Evolutionary conservation across 805 yeast species (phyloP).

Genomic region (Saccharomycopsis malanga): DNA sequence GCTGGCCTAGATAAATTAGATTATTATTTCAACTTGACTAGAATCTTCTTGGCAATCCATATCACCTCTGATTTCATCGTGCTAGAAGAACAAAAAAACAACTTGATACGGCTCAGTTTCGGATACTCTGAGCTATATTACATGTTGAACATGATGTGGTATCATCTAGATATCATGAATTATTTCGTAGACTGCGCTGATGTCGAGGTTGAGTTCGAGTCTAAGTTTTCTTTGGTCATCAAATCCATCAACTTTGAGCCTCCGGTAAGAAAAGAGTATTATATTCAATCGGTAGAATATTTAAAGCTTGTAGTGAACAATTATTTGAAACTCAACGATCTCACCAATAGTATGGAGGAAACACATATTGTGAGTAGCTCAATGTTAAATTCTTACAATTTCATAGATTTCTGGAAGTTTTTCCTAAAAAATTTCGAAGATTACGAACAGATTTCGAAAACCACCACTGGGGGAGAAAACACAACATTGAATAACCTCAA

Average conservation of each 20-base stretch:
- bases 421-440: conserved; percentile 6
- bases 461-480: background rate
- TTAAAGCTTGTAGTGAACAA: conserved; percentile 18
- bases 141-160: conserved; percentile 5
- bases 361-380: background rate
- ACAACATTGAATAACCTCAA: conserved; percentile 16
- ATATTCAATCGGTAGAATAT: conserved; percentile 12
- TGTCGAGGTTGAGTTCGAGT: conserved; percentile 16
- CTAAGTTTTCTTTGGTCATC: conserved; percentile 12
- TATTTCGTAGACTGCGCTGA: conserved; percentile 12
- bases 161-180: conserved; percentile 9
- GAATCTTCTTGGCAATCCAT: conserved; percentile 4
- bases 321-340: conserved; percentile 18
- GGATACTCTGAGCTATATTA: conserved; percentile 19
- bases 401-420: conserved; percentile 15
- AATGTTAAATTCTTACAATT: conserved; percentile 13
- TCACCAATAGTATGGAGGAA: conserved; percentile 6
- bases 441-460: background rate
- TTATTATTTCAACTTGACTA: conserved; percentile 14
- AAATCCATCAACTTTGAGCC: conserved; percentile 3
- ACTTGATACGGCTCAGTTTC: conserved; percentile 1
- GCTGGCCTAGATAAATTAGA: conserved; percentile 10
- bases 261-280: background rate
- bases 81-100: background rate
- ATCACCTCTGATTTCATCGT: conserved; percentile 5